Base-by-base conservation (phyloP, 441 rosid genomes). In the Geranium incanum region DNA sequence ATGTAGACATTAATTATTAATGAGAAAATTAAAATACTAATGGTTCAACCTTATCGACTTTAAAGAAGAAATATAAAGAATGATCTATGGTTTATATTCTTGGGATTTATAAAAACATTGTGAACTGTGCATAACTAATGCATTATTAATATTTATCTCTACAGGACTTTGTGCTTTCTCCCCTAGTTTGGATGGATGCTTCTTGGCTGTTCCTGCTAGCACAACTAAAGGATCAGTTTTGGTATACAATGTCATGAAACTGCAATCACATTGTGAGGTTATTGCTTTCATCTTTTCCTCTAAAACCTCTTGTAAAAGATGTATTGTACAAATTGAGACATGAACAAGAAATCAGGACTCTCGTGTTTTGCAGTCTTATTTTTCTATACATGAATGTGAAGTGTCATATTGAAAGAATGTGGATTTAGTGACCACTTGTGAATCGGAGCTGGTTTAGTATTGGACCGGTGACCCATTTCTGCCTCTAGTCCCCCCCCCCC, bases 191-290 rank as follows among this genome's bases (percentile, higher is more conserved):
- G 96, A 89, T 69, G 94, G 88, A 60, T 93, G 98, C 85, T 93
- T 87, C 84, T 83, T 91, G 77, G 98, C 98, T 74, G 84, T 93
- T 81, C 98, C 98, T 59, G 94, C 98, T 59, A 91, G 96, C 80
- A 69, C 78, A 5, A 79, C 85, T 8, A 89, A 82, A 85, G 98
- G 98, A 80, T 82, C 90, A 68, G 94, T 91, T 67, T 74, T 91
- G 83, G 81, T 93, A 71, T 93, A 93, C 84, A 93, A 91, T 73
- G 98, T 83, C 78, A 87, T 82, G 89, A 91, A 85, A 64, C 85
- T 86, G 74, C 89, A 83, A 77, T 85, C 86, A 66, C 97, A 93
- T 63, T 86, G 97, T 81, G 92, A 93, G 92, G 98, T 91, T 75
- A 81, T 68, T 72, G 73, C 19, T 8, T n/a, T 9, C 60, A 52